These are phyloP conservation scores for Solanum arcanum DNA, from an alignment of 257 asterid species.

Conservation along the genomic window DNA sequence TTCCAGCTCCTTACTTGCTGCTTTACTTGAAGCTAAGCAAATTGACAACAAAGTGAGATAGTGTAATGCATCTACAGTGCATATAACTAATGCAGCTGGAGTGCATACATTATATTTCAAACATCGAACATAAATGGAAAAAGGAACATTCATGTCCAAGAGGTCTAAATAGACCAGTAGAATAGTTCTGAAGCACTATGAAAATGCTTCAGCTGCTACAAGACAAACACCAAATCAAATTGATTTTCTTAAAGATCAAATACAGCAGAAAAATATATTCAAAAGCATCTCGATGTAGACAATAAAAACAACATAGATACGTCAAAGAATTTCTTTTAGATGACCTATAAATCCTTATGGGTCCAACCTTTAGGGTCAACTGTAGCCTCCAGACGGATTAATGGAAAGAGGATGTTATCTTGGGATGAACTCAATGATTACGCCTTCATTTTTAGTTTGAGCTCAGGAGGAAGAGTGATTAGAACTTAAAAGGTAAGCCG, in stretches of 20 bases:
- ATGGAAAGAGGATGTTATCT: neutral
- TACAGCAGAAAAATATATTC: neutral
- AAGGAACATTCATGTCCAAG: neutral
- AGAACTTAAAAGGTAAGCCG: neutral
- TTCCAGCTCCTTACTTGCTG: slow-evolving; percentile 48
- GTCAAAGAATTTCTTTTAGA: neutral
- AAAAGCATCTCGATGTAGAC: neutral
- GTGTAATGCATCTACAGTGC: neutral
- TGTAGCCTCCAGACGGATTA: neutral
- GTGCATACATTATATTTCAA: neutral
- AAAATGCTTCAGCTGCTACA: neutral
- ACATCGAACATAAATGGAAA: neutral
- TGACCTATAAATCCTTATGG: neutral
- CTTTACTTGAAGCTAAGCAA: slow-evolving; percentile 62
- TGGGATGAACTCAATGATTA: neutral
- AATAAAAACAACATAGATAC: neutral
- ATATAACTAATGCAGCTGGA: neutral
- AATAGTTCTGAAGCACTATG: neutral
- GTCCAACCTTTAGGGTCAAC: neutral
- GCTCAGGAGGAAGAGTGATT: neutral
- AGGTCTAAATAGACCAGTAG: neutral
- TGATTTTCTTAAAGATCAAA: neutral
- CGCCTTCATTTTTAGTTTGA: neutral
- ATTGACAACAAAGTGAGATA: neutral
- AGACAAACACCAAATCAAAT: neutral